phyloP scores from a whole-genome alignment of 73 alveolate genomes.

The Durusdinium trenchii region DNA sequence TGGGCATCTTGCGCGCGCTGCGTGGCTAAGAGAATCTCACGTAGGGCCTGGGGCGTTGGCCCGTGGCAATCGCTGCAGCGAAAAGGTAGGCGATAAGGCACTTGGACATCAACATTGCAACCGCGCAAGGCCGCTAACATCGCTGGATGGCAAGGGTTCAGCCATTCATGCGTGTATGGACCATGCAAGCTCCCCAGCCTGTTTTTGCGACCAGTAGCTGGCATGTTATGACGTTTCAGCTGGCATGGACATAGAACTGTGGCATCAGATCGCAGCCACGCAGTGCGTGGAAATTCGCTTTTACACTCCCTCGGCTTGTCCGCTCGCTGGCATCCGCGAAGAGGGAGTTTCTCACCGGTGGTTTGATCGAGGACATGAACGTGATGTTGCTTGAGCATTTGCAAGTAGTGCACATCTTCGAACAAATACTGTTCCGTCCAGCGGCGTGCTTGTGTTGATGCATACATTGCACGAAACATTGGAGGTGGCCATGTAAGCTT shows the following conservation, averaged over 20 bases:
- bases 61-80: background rate
- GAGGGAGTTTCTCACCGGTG: background rate
- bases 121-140: constrained; percentile 6
- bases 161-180: background rate
- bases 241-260: background rate
- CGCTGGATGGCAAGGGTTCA: constrained; percentile 13
- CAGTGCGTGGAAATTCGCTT: background rate
- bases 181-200: background rate
- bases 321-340: background rate
- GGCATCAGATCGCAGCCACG: background rate
- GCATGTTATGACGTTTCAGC: background rate
- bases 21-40: background rate
- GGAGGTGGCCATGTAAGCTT: background rate
- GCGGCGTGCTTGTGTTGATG: background rate
- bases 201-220: background rate
- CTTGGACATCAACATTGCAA: background rate
- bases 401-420: background rate
- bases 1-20: constrained; percentile 42
- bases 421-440: background rate
- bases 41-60: background rate
- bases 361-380: background rate
- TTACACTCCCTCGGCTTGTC: background rate
- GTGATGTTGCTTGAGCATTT: constrained; percentile 47
- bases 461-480: constrained; percentile 6
- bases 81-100: constrained; percentile 1